Percentiles rank a stretch among this genome's conserved stretches.
Evolutionary conservation across 805 yeast genomes (phyloP).

Genomic region (Candida dajiaensis): DNA sequence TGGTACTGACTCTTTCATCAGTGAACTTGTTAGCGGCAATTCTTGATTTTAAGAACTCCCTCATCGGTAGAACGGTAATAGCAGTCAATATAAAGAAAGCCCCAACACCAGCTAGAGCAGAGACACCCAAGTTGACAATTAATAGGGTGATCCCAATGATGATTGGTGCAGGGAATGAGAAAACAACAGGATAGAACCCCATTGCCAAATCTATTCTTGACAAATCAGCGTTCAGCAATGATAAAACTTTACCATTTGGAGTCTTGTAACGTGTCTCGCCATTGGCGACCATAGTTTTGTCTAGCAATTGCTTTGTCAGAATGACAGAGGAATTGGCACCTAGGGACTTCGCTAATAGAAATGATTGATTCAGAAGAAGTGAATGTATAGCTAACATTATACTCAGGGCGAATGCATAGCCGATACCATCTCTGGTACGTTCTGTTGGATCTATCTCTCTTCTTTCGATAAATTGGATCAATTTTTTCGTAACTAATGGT

Average conservation of each 20-base stretch:
- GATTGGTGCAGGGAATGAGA: conserved; percentile 49
- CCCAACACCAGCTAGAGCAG: conserved; percentile 60
- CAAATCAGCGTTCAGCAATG: conserved; percentile 73
- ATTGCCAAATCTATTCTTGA: conserved; percentile 69
- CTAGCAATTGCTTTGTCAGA: conserved; percentile 60
- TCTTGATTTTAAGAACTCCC: conserved; percentile 41
- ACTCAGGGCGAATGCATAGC: conserved; percentile 66
- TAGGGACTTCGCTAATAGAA: conserved; percentile 46
- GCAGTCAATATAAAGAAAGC: conserved; percentile 36
- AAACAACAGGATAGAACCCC: conserved; percentile 48
- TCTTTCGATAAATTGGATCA: conserved; percentile 44
- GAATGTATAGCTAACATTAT: conserved; percentile 43
- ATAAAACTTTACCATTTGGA: conserved; percentile 64
- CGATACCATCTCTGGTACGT: conserved; percentile 53
- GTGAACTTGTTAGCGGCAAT: conserved; percentile 45
- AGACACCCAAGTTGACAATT: conserved; percentile 57
- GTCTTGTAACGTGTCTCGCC: conserved; percentile 49
- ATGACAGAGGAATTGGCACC: conserved; percentile 68
- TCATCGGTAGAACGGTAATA: conserved; percentile 37
- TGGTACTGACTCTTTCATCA: conserved; percentile 52
- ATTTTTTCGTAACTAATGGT: conserved; percentile 44
- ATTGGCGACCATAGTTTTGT: conserved; percentile 56
- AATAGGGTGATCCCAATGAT: conserved; percentile 54
- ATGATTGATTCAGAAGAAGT: conserved; percentile 53
- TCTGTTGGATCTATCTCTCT: conserved; percentile 33